These are phyloP conservation scores for Plasmodium reichenowi DNA, from an alignment of 169 alveolate species.

Conservation along the genomic window DNA sequence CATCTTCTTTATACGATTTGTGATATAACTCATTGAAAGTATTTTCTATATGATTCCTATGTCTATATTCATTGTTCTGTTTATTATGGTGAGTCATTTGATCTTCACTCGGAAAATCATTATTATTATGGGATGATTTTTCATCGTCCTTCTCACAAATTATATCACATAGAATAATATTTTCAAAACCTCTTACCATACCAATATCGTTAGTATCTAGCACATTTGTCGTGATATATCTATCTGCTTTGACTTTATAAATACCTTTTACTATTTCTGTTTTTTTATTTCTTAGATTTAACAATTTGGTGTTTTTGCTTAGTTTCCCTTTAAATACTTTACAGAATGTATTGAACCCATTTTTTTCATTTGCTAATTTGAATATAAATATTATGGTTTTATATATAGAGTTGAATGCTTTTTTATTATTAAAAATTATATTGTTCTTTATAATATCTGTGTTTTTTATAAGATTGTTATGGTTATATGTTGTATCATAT, in stretches of 20 bases:
- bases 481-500: not conserved
- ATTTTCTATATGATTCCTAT: not conserved
- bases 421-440: not conserved
- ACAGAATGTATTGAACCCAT: conserved; percentile 63
- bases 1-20: not conserved
- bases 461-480: not conserved
- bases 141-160: conserved; percentile 48
- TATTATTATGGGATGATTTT: not conserved
- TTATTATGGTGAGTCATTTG: not conserved
- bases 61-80: not conserved
- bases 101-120: not conserved
- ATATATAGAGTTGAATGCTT: not conserved
- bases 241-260: conserved; percentile 80
- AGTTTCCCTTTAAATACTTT: conserved; percentile 63
- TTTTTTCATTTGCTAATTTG: conserved; percentile 64
- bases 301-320: conserved; percentile 52
- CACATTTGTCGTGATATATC: conserved; percentile 58
- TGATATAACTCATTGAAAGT: not conserved
- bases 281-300: conserved; percentile 61
- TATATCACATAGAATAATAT: conserved; percentile 74
- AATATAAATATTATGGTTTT: conserved; percentile 67
- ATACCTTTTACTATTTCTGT: conserved; percentile 74
- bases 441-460: not conserved
- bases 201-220: conserved; percentile 78
- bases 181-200: conserved; percentile 78